Evolutionary conservation across 2,329 filamentous ascomycete species (phyloP).

Genomic region (Coniella lustricola): DNA sequence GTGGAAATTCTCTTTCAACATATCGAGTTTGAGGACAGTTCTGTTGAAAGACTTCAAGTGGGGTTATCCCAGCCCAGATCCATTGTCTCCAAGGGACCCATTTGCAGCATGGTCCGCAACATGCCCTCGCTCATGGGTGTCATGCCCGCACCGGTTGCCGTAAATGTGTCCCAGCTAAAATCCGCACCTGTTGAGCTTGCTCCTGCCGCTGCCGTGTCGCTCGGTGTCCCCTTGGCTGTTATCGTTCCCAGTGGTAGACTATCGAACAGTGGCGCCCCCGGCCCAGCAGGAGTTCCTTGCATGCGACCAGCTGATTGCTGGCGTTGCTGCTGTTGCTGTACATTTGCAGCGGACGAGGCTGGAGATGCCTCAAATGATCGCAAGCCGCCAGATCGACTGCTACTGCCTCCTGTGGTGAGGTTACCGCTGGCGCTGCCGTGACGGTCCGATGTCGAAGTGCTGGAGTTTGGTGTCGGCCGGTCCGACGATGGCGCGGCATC

Average conservation of each 20-base stretch:
- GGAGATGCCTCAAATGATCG: slow-evolving; percentile 48
- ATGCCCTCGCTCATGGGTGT: slow-evolving; percentile 52
- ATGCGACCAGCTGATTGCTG: slow-evolving; percentile 18
- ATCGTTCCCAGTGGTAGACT: slow-evolving; percentile 33
- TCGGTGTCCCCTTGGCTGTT: slow-evolving; percentile 23
- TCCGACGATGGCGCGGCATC: slow-evolving; percentile 41
- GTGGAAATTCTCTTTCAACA: too few species aligned
- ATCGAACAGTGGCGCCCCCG: slow-evolving; percentile 24
- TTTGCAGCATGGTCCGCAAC: slow-evolving; percentile 49
- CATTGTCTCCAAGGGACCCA: slow-evolving; percentile 56
- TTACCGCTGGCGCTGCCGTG: slow-evolving; percentile 18
- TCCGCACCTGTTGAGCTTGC: slow-evolving; percentile 15
- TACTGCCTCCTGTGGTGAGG: slow-evolving; percentile 13
- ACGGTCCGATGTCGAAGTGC: slow-evolving; percentile 38
- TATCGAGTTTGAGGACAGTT: too few species aligned
- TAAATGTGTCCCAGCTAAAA: slow-evolving; percentile 28
- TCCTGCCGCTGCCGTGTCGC: background rate
- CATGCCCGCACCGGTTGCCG: slow-evolving; percentile 36
- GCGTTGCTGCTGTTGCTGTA: slow-evolving; percentile 22
- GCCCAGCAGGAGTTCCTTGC: too few species aligned
- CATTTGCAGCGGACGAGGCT: slow-evolving; percentile 36
- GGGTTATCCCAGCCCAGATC: slow-evolving; percentile 41
- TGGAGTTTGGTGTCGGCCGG: slow-evolving; percentile 55
- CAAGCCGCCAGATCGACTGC: slow-evolving; percentile 26
- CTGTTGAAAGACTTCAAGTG: too few species aligned